Evolutionary conservation across 2,329 filamentous ascomycete genomes (phyloP).

Genomic region (Alternaria metachromatica): DNA sequence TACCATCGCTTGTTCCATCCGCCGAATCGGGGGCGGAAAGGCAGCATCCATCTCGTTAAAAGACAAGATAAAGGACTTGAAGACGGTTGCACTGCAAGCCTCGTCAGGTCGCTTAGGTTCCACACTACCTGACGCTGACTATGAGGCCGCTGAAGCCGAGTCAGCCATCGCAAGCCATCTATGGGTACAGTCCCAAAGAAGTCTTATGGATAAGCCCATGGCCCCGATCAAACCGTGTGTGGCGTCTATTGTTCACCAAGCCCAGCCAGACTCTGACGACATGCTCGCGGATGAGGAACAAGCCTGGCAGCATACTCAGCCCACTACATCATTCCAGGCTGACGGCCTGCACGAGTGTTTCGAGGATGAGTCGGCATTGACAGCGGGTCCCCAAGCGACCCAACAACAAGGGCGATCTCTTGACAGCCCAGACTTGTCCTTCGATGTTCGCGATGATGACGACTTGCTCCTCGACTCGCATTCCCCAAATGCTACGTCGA

Average conservation of each 20-base stretch:
- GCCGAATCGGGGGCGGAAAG: conserved; percentile 8
- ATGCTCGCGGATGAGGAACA: conserved; percentile 12
- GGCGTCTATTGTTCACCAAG: background rate
- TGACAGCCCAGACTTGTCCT: background rate
- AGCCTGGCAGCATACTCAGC: background rate
- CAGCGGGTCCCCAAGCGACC: background rate
- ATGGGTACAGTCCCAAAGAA: conserved; percentile 14
- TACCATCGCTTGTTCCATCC: conserved; percentile 47
- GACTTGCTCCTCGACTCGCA: conserved; percentile 1
- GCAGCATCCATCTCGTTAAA: conserved; percentile 21
- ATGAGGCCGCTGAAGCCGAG: background rate
- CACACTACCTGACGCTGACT: background rate
- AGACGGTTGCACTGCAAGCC: background rate
- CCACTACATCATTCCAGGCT: background rate
- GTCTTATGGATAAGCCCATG: background rate
- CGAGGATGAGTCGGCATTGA: background rate
- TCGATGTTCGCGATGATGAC: background rate
- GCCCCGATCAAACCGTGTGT: conserved; percentile 10
- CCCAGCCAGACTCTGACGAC: conserved; percentile 7
- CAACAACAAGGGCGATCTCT: background rate
- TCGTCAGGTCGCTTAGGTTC: background rate
- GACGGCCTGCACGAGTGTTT: background rate
- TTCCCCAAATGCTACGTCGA: background rate
- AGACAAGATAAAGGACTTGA: conserved; percentile 20
- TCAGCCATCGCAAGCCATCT: conserved; percentile 4